Base-by-base conservation (phyloP, 176 grass and related monocot genomes). In the maize (Zea mays) region DNA sequence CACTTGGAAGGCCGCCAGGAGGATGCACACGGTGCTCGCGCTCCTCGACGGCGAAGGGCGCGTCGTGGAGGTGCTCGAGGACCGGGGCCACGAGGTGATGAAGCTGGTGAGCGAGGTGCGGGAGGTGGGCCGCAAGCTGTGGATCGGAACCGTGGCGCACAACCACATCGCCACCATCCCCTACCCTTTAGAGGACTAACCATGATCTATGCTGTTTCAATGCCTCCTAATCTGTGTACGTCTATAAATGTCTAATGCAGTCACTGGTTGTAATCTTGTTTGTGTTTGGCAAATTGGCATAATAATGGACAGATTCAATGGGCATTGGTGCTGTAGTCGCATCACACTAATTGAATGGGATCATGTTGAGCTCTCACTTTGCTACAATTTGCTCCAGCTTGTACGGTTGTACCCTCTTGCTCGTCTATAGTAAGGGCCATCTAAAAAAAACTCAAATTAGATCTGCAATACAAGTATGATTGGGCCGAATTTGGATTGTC, bases 131-230 rank as follows among this genome's bases (percentile, higher is more conserved):
- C 55, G 72, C 51, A 97, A 91, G 73, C 77, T 97, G 71, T 97
- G 94, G 94, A 91, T 97, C 62, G 90, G 90, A 42, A 93, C 88
- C 15, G 94, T 97, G 4, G 94, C 90, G 36, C 94, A 97, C 34
- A 97, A 97, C 74, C 91, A 93, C 73, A 93, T 97, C 74, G 88
- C 86, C 62, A 93, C 90, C 14, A 27, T 89, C 75, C 86, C 84
- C 17, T 97, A 85, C 63, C 84, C 90, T n/a, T 66, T 86, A 47
- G 82, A 88, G 47, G 82, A 88, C 27, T 80, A 76, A 73, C 36
- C 0, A 37, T 58, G 19, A 58, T 21, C 55, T 39, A 3, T 39
- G 38, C 3, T 58, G 55, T 58, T 43, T 3, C 38, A 13, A 42
- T 58, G 37, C n/a, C 66, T 46, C 63, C 15, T n/a, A 40, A 0